Evolutionary conservation across 2,329 filamentous ascomycete species (phyloP).

Genomic region (Colletotrichum aenigma): DNA sequence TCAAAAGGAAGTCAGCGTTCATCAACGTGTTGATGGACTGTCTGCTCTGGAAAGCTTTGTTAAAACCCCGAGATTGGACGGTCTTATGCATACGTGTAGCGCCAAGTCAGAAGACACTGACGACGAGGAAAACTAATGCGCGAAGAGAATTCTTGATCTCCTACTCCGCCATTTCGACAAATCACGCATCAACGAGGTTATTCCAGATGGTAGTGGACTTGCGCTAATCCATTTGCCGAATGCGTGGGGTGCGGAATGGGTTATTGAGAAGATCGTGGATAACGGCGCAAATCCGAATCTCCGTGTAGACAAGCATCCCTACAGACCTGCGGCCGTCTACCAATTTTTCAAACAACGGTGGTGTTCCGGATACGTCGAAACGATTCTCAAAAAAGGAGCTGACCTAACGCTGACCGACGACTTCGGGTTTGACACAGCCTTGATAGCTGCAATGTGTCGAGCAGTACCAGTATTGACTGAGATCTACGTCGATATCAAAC

Average conservation of each 20-base stretch:
- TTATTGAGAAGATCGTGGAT: background rate
- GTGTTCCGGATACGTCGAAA: background rate
- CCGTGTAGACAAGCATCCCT: background rate
- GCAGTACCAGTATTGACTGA: rapidly evolving
- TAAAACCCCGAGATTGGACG: too few species aligned
- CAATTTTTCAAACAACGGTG: rapidly evolving
- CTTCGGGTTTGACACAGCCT: background rate
- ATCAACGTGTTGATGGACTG: background rate
- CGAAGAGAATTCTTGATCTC: background rate
- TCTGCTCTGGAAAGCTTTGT: background rate
- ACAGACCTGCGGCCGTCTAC: background rate
- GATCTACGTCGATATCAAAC: rapidly evolving
- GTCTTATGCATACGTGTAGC: too few species aligned
- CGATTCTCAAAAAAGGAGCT: background rate
- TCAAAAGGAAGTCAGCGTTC: background rate
- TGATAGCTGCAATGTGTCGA: rapidly evolving
- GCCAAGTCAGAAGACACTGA: too few species aligned
- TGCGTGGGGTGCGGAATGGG: rapidly evolving
- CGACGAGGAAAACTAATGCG: too few species aligned
- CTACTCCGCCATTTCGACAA: background rate
- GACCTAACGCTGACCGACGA: background rate
- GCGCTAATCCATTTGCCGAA: background rate
- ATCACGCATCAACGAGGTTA: background rate
- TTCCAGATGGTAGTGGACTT: background rate
- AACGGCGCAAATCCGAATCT: background rate